Base-by-base conservation (phyloP, 257 asterid species). In the Penstemon eatonii region DNA sequence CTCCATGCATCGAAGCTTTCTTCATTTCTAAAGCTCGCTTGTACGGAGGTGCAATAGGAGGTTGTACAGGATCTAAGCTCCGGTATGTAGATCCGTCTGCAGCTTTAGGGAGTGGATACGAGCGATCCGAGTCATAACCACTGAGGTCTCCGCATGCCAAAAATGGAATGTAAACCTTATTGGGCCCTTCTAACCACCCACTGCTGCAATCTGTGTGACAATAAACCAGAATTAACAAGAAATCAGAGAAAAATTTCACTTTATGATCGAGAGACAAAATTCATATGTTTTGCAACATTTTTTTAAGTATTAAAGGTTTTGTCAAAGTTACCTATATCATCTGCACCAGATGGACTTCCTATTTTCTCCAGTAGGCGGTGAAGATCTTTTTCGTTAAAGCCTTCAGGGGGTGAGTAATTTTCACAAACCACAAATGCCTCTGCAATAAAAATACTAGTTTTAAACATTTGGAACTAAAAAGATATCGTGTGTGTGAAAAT, bases 391-490 rank as follows among this genome's bases (percentile, higher is more conserved):
- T 89, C 95, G 13, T 83, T 89, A 71, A 91, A 94, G 71, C 96
- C 99, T 69, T 86, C 95, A 1, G 96, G 98, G 44, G 98, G 99
- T 0, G 96, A 84, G 84, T 94, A 91, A 62, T 91, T 87, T 78
- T 94, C 98, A 61, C 98, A 91, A 56, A 94, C 96, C 15, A 88
- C 92, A 79, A 94, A 94, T 72, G 99, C 99, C 92, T 94, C 98
- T 94, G 92, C 45, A 68, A 58, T 44, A 68, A 33, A 70, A 19
- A 56, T 11, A 72, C 47, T 18, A n/a, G 56, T 61, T 54, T 57
- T n/a, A 61, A 44, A 39, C 43, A 53, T 55, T 7, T 25, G 49
- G 66, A 55, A 33, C 8, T 36, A 39, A 56, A 33, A n/a, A 47
- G 44, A 25, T 33, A 6, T 6, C 6, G 40, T 38, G 11, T 25